Percentiles rank a stretch among this genome's conserved stretches.
Conservation (phyloP, 1,284 basidiomycete genomes). For the Lignosus rhinocerotis region DNA sequence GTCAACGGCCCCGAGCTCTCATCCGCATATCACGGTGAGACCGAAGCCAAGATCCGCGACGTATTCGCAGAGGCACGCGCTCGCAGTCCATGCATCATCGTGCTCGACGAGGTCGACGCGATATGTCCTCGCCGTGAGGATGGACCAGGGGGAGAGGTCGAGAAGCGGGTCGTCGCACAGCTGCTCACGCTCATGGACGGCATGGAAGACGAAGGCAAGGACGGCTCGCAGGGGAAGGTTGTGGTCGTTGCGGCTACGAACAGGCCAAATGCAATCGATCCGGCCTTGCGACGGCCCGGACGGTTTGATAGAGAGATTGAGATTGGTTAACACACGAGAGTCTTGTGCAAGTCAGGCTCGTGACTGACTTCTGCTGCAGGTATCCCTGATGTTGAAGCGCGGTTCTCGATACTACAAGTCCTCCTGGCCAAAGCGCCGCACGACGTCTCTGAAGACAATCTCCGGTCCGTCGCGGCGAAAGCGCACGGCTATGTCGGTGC, state of each 20-base stretch:
- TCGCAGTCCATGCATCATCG: slow-evolving; percentile 87
- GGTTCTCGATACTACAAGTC: slow-evolving; percentile 82
- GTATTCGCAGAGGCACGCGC: slow-evolving; percentile 86
- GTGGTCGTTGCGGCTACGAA: slow-evolving; percentile 98
- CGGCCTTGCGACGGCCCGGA: slow-evolving; percentile 90
- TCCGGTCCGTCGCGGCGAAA: slow-evolving; percentile 69
- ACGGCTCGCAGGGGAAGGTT: slow-evolving; percentile 55
- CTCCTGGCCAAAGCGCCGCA: slow-evolving; percentile 84
- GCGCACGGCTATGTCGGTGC: slow-evolving; percentile 99
- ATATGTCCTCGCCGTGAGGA: slow-evolving; percentile 90
- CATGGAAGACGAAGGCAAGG: slow-evolving; percentile 62
- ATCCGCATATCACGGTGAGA: slow-evolving; percentile 95
- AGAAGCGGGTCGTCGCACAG: slow-evolving; percentile 94
- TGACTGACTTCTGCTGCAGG: slow-evolving; percentile 45
- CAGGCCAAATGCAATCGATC: slow-evolving; percentile 95
- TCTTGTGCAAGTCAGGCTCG: too few relatives aligned
- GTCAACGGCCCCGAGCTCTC: slow-evolving; percentile 96
- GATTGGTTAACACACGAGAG: slow-evolving; percentile 61
- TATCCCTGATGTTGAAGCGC: slow-evolving; percentile 84
- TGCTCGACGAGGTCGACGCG: slow-evolving; percentile 97
- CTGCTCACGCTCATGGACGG: slow-evolving; percentile 95
- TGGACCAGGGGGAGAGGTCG: slow-evolving; percentile 88
- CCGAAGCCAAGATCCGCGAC: slow-evolving; percentile 86
- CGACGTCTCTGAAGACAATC: slow-evolving; percentile 57
- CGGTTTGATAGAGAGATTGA: slow-evolving; percentile 97